Evolutionary conservation across 345 rosid genomes (phyloP).

Genomic region (Linum usitatissimum): DNA sequence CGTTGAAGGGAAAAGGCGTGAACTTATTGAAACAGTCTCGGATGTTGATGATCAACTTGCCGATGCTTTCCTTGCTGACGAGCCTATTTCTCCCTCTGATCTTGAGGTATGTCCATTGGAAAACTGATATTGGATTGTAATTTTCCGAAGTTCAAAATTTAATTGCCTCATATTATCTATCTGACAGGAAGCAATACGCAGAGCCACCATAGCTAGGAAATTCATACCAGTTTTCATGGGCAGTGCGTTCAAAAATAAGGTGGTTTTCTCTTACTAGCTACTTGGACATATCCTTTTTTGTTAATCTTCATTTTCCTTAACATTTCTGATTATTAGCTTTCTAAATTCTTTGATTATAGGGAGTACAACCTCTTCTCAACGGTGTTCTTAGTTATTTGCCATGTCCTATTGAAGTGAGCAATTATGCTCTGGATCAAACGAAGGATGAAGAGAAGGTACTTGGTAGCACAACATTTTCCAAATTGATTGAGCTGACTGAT

Average conservation of each 20-base stretch:
- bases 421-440: slow-evolving; percentile 86
- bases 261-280: slow-evolving; percentile 10
- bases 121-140: not conserved
- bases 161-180: not conserved
- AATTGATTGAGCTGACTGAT: not conserved
- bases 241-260: slow-evolving; percentile 99
- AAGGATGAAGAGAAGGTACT: slow-evolving; percentile 82
- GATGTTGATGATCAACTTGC: slow-evolving; percentile 96
- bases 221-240: slow-evolving; percentile 99
- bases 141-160: slow-evolving; percentile 1
- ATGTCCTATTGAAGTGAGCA: slow-evolving; percentile 81
- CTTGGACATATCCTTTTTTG: not conserved
- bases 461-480: slow-evolving; percentile 6
- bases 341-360: slow-evolving; percentile 30
- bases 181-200: slow-evolving; percentile 76
- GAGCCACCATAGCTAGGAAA: slow-evolving; percentile 88
- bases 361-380: slow-evolving; percentile 88
- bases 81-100: slow-evolving; percentile 61
- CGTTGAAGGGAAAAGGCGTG: slow-evolving; percentile 77
- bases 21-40: slow-evolving; percentile 75
- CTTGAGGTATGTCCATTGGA: slow-evolving; percentile 52
- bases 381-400: slow-evolving; percentile 85
- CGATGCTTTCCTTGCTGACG: slow-evolving; percentile 76
- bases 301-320: slow-evolving; percentile 2
- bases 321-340: not conserved